Evolutionary conservation across 2,329 filamentous ascomycete species (phyloP).

Genomic region (Fusarium fracticaudum): DNA sequence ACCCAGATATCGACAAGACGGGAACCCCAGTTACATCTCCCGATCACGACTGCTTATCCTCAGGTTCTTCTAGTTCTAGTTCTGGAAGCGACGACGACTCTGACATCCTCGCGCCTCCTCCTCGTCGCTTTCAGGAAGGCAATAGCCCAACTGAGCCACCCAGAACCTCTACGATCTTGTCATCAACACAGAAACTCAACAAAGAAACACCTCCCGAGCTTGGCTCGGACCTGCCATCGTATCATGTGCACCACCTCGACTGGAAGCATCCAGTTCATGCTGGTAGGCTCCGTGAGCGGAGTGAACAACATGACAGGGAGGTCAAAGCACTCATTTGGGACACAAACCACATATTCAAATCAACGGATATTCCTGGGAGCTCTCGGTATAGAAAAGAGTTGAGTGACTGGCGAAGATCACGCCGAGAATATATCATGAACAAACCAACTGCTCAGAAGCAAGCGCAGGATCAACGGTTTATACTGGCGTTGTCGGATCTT

Average conservation of each 20-base stretch:
- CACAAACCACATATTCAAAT: background rate
- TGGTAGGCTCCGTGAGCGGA: background rate
- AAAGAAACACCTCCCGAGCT: background rate
- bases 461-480: background rate
- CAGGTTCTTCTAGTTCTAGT: background rate
- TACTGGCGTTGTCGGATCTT: background rate
- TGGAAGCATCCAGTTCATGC: background rate
- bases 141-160: background rate
- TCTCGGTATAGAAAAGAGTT: background rate
- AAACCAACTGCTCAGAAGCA: background rate
- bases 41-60: background rate
- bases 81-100: background rate
- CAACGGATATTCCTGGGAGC: background rate
- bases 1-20: background rate
- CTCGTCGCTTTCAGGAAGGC: background rate
- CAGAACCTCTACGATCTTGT: background rate
- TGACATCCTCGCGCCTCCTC: background rate
- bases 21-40: background rate
- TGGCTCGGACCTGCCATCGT: background rate
- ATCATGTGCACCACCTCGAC: slow-evolving; percentile 7
- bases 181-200: too few species aligned
- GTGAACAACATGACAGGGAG: slow-evolving; percentile 2
- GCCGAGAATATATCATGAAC: background rate
- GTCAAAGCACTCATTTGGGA: slow-evolving; percentile 11
- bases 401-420: background rate